Evolutionary conservation across 2,329 filamentous ascomycete genomes (phyloP).

Genomic region (Pseudocercospora cruenta): DNA sequence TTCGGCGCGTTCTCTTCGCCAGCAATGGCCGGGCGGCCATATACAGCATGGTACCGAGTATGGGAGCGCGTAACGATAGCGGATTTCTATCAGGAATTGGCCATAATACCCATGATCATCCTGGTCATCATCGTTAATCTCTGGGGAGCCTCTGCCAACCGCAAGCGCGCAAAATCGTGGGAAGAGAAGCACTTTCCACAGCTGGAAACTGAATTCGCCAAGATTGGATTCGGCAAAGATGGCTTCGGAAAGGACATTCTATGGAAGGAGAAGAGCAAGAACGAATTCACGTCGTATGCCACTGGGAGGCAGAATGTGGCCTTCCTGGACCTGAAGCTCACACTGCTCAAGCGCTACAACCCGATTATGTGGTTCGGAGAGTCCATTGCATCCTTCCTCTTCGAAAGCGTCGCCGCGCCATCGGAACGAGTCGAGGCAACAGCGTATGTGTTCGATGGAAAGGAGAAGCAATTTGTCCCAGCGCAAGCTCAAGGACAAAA

Average conservation of each 20-base stretch:
- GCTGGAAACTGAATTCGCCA: slow-evolving; percentile 79
- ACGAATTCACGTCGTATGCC: slow-evolving; percentile 85
- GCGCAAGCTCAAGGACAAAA: slow-evolving; percentile 51
- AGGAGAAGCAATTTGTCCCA: slow-evolving; percentile 76
- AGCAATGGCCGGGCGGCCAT: slow-evolving; percentile 61
- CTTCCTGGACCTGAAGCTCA: slow-evolving; percentile 83
- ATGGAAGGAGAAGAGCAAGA: slow-evolving; percentile 83
- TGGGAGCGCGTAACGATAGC: slow-evolving; percentile 83
- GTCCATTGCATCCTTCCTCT: slow-evolving; percentile 70
- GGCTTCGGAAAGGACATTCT: slow-evolving; percentile 68
- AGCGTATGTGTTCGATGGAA: slow-evolving; percentile 88
- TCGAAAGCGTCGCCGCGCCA: slow-evolving; percentile 73
- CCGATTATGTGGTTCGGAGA: slow-evolving; percentile 71
- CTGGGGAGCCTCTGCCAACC: slow-evolving; percentile 79
- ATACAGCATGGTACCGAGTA: slow-evolving; percentile 94
- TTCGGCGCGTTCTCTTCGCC: slow-evolving; percentile 43
- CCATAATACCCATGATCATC: slow-evolving; percentile 75
- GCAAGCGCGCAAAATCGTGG: slow-evolving; percentile 79
- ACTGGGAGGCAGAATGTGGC: slow-evolving; percentile 91
- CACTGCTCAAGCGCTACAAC: slow-evolving; percentile 84
- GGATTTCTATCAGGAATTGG: slow-evolving; percentile 86
- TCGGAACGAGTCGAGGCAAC: slow-evolving; percentile 75
- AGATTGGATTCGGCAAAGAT: slow-evolving; percentile 73
- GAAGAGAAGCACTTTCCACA: slow-evolving; percentile 71
- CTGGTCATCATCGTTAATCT: slow-evolving; percentile 78